Conservation (phyloP, 2,329 filamentous ascomycete genomes). For the Lecanicillium sp. region DNA sequence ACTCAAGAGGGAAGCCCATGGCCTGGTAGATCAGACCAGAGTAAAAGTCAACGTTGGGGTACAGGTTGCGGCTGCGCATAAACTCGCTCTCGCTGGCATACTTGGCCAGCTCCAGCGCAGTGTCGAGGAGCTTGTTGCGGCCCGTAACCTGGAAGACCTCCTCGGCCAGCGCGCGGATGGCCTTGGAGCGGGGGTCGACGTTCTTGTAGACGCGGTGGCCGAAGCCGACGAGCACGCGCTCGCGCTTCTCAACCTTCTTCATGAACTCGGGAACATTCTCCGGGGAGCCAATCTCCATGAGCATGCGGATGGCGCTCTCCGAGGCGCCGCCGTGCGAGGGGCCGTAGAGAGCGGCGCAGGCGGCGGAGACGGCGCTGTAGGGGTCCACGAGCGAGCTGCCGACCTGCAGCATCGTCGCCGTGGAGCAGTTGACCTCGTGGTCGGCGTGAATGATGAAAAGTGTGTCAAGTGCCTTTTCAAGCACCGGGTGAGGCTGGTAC, state of each 20-base stretch:
- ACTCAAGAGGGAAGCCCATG: slow-evolving; percentile 44
- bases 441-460: slow-evolving; percentile 51
- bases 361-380: slow-evolving; percentile 43
- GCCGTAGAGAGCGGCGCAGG: slow-evolving; percentile 46
- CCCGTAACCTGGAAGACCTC: slow-evolving; percentile 42
- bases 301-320: slow-evolving; percentile 47
- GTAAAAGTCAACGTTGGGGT: slow-evolving; percentile 46
- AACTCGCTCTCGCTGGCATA: slow-evolving; percentile 38
- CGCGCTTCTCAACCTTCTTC: slow-evolving; percentile 38
- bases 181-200: slow-evolving; percentile 43
- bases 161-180: slow-evolving; percentile 40
- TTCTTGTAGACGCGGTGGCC: slow-evolving; percentile 49
- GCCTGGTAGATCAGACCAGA: slow-evolving; percentile 44
- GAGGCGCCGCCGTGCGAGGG: slow-evolving; percentile 53
- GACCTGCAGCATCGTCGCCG: slow-evolving; percentile 47
- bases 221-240: slow-evolving; percentile 46
- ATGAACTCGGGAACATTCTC: slow-evolving; percentile 44
- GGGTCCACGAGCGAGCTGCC: slow-evolving; percentile 50
- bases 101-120: slow-evolving; percentile 36
- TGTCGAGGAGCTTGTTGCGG: slow-evolving; percentile 43
- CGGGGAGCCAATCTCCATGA: slow-evolving; percentile 41
- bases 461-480: slow-evolving; percentile 43
- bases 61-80: slow-evolving; percentile 39
- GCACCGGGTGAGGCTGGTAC: slow-evolving; percentile 38
- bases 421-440: slow-evolving; percentile 52